Percentiles rank a stretch among this genome's conserved stretches.
Evolutionary conservation across 2,329 filamentous ascomycete genomes (phyloP).

Genomic region (Triangularia verruculosa): DNA sequence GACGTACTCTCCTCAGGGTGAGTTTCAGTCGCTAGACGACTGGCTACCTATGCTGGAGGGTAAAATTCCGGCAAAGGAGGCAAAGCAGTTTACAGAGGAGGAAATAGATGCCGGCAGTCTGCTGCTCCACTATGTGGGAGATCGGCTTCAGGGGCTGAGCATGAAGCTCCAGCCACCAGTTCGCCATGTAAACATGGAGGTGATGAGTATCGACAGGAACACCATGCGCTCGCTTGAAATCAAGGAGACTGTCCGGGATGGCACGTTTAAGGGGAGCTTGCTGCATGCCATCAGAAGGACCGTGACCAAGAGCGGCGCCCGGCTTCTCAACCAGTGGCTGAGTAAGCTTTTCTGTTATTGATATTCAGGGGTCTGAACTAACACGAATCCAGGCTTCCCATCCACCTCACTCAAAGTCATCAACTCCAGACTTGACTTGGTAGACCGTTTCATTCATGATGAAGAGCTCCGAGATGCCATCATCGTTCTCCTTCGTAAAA

Average conservation of each 20-base stretch:
- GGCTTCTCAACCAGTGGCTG: constrained; percentile 81
- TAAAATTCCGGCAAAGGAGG: constrained; percentile 54
- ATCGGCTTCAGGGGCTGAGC: constrained; percentile 71
- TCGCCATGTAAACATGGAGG: constrained; percentile 68
- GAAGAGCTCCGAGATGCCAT: constrained; percentile 68
- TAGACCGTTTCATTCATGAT: constrained; percentile 68
- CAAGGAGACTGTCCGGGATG: constrained; percentile 78
- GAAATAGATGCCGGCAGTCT: constrained; percentile 77
- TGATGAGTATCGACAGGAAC: constrained; percentile 89
- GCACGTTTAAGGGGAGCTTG: constrained; percentile 75
- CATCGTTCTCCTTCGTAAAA: constrained; percentile 65
- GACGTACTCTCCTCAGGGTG: constrained; percentile 60
- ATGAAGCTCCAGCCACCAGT: constrained; percentile 82
- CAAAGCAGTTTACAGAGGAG: constrained; percentile 57
- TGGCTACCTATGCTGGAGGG: constrained; percentile 80
- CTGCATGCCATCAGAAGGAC: constrained; percentile 87
- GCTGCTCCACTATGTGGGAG: constrained; percentile 80
- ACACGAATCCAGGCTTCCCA: constrained; percentile 51
- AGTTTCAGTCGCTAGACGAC: constrained; percentile 51
- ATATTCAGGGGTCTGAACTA: constrained; percentile 13
- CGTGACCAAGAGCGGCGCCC: constrained; percentile 84
- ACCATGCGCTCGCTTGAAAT: constrained; percentile 88
- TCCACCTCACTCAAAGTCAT: constrained; percentile 84
- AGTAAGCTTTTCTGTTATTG: constrained; percentile 37
- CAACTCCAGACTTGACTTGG: constrained; percentile 74